Evolutionary conservation across 495 filamentous ascomycete genomes (phyloP).

Genomic region (Penicilliopsis zonata): DNA sequence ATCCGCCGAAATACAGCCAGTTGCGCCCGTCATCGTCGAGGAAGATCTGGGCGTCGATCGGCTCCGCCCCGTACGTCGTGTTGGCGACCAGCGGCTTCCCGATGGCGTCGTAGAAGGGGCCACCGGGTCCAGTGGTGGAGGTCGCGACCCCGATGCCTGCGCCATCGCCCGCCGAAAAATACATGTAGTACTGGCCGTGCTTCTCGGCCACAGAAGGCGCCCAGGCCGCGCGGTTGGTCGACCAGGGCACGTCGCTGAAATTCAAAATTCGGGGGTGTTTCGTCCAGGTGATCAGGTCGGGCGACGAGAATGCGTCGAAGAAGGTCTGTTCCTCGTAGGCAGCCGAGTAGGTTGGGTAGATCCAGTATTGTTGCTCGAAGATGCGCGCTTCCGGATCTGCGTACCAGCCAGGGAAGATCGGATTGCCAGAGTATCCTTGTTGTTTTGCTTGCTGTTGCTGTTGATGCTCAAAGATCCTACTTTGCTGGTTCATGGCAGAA

Average conservation of each 20-base stretch:
- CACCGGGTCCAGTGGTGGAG: constrained; percentile 23
- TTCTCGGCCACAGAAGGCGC: constrained; percentile 28
- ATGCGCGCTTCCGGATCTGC: constrained; percentile 35
- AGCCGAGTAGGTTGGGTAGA: constrained; percentile 30
- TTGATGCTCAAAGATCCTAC: no score
- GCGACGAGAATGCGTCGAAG: constrained; percentile 36
- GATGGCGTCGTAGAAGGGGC: constrained; percentile 31
- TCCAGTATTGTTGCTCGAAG: constrained; percentile 28
- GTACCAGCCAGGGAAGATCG: constrained; percentile 33
- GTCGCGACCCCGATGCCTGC: constrained; percentile 34
- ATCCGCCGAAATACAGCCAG: constrained; percentile 37
- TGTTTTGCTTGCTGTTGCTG: background rate
- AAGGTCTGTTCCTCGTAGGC: constrained; percentile 29
- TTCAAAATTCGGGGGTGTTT: constrained; percentile 27
- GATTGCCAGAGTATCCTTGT: constrained; percentile 16
- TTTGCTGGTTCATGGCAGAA: no score
- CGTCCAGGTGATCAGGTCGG: constrained; percentile 32
- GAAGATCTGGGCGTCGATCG: constrained; percentile 35
- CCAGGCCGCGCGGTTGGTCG: constrained; percentile 28
- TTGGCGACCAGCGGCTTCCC: constrained; percentile 28
- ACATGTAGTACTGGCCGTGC: constrained; percentile 31
- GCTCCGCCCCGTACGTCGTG: constrained; percentile 26
- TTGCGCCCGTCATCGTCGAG: constrained; percentile 28
- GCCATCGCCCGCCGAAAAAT: constrained; percentile 35
- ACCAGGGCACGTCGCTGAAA: constrained; percentile 26